Base-by-base conservation (phyloP, 2,329 filamentous ascomycete genomes). In the Ascochyta pisi region DNA sequence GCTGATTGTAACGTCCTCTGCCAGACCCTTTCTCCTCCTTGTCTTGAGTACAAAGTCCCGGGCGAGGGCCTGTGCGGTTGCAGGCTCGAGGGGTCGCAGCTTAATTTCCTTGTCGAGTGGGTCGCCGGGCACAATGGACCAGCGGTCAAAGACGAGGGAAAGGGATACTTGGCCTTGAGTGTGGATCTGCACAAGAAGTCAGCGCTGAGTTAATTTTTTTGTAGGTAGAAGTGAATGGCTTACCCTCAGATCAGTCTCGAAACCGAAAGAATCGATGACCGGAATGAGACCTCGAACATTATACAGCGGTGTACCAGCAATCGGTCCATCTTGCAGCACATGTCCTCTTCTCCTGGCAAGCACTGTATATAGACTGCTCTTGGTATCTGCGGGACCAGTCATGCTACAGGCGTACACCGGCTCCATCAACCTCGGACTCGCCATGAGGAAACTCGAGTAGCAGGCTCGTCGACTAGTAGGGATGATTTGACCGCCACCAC, bases 11-110 rank as follows among this genome's bases (percentile, higher is more conserved):
- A 98, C 92, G 75, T 98, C 95, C 81, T 98, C 95, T 60, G 91
- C 94, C 60, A 99, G 77, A 1, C 95, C 95, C 83, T 99, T 99
- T 65, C 95, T 86, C 70, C 92, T 82, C 65, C 95, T 85, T 9
- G 95, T 99, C 85, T 99, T 99, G 60, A 98, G 84, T 50, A 98
- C 93, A 77, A 99, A 98, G 76, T 99, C 95, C 59, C 95, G 84
- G 1, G 95, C 95, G 44, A 93, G 96, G 22, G 91, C 92, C 80
- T 96, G 92, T 47, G 91, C 90, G 50, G 85, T 85, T 1, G 95
- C 95, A 61, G 93, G 92, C 76, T 98, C 93, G 62, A 99, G 81
- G 5, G 93, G 91, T 45, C 90, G 83, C 52, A 95, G 81, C 63
- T 92, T 86, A 60, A 96, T 88, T 58, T 92, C 90, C 70, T 89